Conservation (phyloP, 2,329 filamentous ascomycete genomes). For the Talaromyces marneffei region DNA sequence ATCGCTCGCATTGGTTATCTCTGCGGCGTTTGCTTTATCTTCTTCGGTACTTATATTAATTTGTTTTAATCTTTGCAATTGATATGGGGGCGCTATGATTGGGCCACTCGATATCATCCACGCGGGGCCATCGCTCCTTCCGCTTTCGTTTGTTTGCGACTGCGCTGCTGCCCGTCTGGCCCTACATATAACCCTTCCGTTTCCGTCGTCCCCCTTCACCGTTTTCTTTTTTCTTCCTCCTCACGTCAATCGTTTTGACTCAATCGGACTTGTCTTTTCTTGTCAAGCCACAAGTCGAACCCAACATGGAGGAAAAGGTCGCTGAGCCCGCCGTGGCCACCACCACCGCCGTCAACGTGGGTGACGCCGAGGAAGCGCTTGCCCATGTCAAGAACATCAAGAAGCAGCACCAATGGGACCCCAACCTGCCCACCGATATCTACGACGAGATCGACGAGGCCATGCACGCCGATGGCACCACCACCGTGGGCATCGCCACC, state of each 20-base stretch:
- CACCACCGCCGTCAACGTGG: conserved; percentile 18
- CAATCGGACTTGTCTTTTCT: not conserved
- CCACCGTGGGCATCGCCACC: conserved; percentile 53
- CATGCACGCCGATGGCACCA: conserved; percentile 51
- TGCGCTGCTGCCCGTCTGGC: not conserved
- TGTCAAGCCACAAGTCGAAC: not conserved
- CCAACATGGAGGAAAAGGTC: conserved; percentile 12
- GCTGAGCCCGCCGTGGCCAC: conserved; percentile 19
- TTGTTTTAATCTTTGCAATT: not conserved
- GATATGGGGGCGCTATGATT: not conserved
- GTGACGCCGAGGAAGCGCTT: conserved; percentile 24
- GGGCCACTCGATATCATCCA: not conserved
- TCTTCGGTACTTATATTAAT: not conserved
- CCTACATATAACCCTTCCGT: not conserved
- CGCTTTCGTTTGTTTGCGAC: not conserved
- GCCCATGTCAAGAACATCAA: conserved; percentile 50
- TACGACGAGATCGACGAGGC: conserved; percentile 56
- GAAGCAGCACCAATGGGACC: conserved; percentile 58
- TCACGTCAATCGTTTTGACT: not conserved
- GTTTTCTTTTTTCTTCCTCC: not conserved
- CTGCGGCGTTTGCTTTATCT: not conserved
- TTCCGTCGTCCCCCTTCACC: not conserved
- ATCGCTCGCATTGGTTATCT: not conserved
- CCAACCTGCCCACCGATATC: conserved; percentile 59
- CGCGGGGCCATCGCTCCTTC: not conserved